These are phyloP conservation scores for Coniochaeta prunicola DNA, from an alignment of 2,329 filamentous ascomycete genomes.

Conservation along the genomic window DNA sequence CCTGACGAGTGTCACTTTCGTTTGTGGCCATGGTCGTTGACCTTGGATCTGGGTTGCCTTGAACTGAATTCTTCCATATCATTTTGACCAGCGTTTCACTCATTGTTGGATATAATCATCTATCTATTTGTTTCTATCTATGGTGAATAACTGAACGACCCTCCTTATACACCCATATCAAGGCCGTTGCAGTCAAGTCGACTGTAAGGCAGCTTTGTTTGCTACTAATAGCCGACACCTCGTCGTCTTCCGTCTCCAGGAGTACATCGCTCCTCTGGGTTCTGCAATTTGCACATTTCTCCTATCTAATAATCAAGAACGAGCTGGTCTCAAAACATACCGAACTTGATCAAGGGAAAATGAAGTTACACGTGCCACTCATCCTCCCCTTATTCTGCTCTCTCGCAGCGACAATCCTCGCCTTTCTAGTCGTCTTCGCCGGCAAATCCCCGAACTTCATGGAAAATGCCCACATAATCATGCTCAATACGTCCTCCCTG, in stretches of 20 bases:
- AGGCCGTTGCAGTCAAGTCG: background rate
- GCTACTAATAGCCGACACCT: background rate
- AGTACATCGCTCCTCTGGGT: background rate
- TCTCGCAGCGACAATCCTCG: constrained; percentile 25
- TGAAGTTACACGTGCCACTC: background rate
- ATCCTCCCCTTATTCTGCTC: constrained; percentile 23
- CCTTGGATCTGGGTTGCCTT: background rate
- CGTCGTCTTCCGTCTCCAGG: background rate
- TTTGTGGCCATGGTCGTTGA: background rate
- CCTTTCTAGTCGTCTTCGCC: constrained; percentile 28
- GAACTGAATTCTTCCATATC: background rate
- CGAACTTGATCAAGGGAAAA: background rate
- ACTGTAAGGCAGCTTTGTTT: background rate
- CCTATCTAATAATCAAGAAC: no score
- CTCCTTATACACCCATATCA: background rate
- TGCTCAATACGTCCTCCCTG: constrained; percentile 32
- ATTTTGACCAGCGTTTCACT: background rate
- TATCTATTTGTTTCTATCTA: background rate
- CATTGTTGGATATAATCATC: background rate
- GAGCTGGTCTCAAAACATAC: background rate
- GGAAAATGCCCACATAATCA: constrained; percentile 30
- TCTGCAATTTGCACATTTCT: background rate
- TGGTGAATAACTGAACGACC: background rate
- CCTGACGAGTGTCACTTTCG: background rate
- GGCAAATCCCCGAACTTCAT: constrained; percentile 27